Percentiles rank a stretch among this genome's conserved stretches.
Evolutionary conservation across 257 asterid genomes (phyloP).

Genomic region (Rehmannia glutinosa): DNA sequence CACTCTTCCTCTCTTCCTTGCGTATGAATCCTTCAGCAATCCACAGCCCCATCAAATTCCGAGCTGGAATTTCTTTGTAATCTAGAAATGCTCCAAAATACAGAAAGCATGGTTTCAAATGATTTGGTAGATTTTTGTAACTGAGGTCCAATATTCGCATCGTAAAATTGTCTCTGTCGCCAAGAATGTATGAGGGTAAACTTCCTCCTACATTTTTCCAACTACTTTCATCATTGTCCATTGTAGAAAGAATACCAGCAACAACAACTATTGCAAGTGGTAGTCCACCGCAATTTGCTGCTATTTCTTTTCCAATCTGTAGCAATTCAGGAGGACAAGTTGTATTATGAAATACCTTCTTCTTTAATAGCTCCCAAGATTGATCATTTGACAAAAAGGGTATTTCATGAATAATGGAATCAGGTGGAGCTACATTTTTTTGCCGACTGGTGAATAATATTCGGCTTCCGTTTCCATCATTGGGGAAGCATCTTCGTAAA

Average conservation of each 20-base stretch:
- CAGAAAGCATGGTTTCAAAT: conserved; percentile 14
- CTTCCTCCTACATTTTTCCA: conserved; percentile 13
- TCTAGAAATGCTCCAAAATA: conserved; percentile 14
- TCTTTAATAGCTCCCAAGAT: conserved; percentile 17
- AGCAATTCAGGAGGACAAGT: conserved; percentile 10
- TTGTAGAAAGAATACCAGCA: conserved; percentile 16
- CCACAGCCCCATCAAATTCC: conserved; percentile 9
- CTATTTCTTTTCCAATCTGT: not conserved
- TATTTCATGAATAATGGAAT: not conserved
- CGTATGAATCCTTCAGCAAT: conserved; percentile 18
- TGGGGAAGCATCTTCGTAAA: not conserved
- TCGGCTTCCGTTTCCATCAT: no score
- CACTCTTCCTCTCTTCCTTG: not conserved
- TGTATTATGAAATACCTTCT: conserved; percentile 7
- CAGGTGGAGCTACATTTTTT: not conserved
- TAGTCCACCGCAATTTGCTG: conserved; percentile 4
- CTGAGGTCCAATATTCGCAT: conserved; percentile 14
- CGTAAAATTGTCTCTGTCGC: not conserved
- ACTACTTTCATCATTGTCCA: not conserved
- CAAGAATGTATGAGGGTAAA: not conserved
- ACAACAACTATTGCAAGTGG: conserved; percentile 22
- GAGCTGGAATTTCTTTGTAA: not conserved
- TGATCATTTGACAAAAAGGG: not conserved
- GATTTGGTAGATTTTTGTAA: conserved; percentile 13
- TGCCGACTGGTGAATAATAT: conserved; percentile 15